phyloP scores from a whole-genome alignment of 2,329 filamentous ascomycete genomes.

The Paecilomyces dactylethromorphus region DNA sequence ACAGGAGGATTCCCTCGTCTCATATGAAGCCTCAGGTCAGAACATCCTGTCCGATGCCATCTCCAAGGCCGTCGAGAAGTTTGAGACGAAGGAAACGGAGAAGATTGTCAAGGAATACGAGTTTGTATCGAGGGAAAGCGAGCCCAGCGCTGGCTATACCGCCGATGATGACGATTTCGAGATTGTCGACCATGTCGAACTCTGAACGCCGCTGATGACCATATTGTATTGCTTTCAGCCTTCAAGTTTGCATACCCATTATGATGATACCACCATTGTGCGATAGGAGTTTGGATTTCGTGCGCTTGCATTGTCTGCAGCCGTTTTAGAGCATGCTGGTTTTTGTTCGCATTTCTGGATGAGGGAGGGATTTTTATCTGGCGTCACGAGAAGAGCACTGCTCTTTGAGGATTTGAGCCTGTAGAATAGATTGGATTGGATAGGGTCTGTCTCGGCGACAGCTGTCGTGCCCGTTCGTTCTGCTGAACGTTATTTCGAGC shows the following conservation, averaged over 20 bases:
- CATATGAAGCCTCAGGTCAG: constrained; percentile 50
- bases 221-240: neutral
- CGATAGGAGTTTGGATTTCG: neutral
- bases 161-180: constrained; percentile 37
- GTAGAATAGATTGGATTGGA: constrained; percentile 3
- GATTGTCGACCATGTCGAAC: constrained; percentile 28
- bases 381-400: constrained; percentile 20
- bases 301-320: neutral
- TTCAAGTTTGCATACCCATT: neutral
- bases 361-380: neutral
- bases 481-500: neutral
- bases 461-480: neutral
- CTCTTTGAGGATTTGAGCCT: constrained; percentile 24
- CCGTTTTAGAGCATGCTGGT: constrained; percentile 3
- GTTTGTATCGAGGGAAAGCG: constrained; percentile 37
- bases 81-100: constrained; percentile 54
- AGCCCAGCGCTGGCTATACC: constrained; percentile 17
- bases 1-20: constrained; percentile 44
- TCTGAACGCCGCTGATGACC: constrained; percentile 9
- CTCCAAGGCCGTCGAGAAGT: constrained; percentile 52
- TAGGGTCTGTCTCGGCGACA: neutral
- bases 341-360: constrained; percentile 5
- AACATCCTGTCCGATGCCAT: constrained; percentile 53
- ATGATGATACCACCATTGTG: constrained; percentile 1
- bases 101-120: constrained; percentile 58